A percentile compares a stretch with the other conserved stretches of the same genome.
These are phyloP conservation scores for Eutypella sp. DNA, from an alignment of 2,329 filamentous ascomycete species.

Conservation along the genomic window DNA sequence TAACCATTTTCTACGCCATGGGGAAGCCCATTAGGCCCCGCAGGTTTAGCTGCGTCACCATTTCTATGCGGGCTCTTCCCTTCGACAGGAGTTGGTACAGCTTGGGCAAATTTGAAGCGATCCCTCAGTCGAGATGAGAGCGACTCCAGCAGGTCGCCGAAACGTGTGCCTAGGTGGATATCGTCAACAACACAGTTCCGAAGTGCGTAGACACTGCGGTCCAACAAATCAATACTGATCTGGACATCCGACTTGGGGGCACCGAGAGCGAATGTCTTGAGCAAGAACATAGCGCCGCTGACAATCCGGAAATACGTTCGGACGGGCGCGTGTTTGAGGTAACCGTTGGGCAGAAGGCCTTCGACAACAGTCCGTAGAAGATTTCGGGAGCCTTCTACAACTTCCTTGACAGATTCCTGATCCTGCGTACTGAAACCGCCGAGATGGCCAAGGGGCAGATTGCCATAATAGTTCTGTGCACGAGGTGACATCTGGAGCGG, in stretches of 20 bases:
- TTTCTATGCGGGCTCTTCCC: slow-evolving; percentile 35
- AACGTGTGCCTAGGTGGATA: slow-evolving; percentile 78
- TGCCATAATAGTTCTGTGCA: slow-evolving; percentile 60
- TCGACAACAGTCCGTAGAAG: slow-evolving; percentile 74
- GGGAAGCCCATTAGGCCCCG: slow-evolving; percentile 22
- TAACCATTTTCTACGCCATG: slow-evolving; percentile 24
- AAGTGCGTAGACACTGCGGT: slow-evolving; percentile 67
- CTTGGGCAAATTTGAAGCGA: slow-evolving; percentile 65
- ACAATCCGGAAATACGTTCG: slow-evolving; percentile 84
- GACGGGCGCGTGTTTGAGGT: slow-evolving; percentile 77
- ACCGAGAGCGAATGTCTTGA: slow-evolving; percentile 79
- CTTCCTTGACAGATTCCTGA: slow-evolving; percentile 69
- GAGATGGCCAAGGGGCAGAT: slow-evolving; percentile 58
- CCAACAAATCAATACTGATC: slow-evolving; percentile 69
- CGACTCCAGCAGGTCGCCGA: slow-evolving; percentile 76
- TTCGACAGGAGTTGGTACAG: slow-evolving; percentile 35
- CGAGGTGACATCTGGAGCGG: slow-evolving; percentile 51
- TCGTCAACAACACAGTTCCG: slow-evolving; percentile 78
- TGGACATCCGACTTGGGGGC: slow-evolving; percentile 74
- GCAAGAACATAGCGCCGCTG: slow-evolving; percentile 76
- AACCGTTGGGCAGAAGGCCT: slow-evolving; percentile 66
- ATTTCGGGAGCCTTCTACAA: slow-evolving; percentile 72
- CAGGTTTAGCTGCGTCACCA: slow-evolving; percentile 23
- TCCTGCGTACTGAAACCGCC: slow-evolving; percentile 62
- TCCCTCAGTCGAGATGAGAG: slow-evolving; percentile 69